Evolutionary conservation across 176 grass and related monocot genomes (phyloP), one percentile per base, ranked within the genome.

Genomic region (Bonia amplexicaulis): DNA sequence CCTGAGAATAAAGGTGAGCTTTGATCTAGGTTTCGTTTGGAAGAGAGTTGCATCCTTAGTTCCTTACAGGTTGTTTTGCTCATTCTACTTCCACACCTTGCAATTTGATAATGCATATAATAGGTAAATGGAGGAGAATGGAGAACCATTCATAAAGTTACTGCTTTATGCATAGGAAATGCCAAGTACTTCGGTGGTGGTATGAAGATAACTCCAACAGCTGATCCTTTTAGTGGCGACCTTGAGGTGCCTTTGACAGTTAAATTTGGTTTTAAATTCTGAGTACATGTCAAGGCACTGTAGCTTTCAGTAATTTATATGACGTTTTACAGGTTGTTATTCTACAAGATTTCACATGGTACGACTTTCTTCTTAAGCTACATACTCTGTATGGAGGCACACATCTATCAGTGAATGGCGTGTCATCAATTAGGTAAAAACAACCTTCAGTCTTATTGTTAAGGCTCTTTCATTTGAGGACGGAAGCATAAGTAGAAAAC

Each of bases 281-380:
- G 35, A n/a, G 27, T 53, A 22, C 64, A 27, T 71, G 35, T 15
- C 20, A 62, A 66, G 58, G 20, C 40, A 70, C 59, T 31, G 19
- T 63, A 41, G 5, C 15, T 37, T 71, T 47, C 17, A 23, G 26
- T 91, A 82, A 91, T 73, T 87, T 29, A 10, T 76, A 1, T 73
- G 79, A n/a, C n/a, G 25, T 53, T 66, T 69, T 66, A 26, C 86
- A 99, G 90, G 85, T 96, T 54, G 93, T 96, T 85, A 89, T 92
- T 92, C 86, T 94, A 60, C 91, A 96, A 87, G 86, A 96, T 91
- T 99, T 99, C 88, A 94, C 94, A 84, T 99, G 96, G 93, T 91
- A 94, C 17, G 78, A 79, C 70, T 99, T 95, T 85, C 54, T 98
- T 87, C 87, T 95, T 80, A 95, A 95, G 86, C 69, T 98, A 77